phyloP scores from a whole-genome alignment of 2,329 filamentous ascomycete genomes.

The Colletotrichum spaethianum region DNA sequence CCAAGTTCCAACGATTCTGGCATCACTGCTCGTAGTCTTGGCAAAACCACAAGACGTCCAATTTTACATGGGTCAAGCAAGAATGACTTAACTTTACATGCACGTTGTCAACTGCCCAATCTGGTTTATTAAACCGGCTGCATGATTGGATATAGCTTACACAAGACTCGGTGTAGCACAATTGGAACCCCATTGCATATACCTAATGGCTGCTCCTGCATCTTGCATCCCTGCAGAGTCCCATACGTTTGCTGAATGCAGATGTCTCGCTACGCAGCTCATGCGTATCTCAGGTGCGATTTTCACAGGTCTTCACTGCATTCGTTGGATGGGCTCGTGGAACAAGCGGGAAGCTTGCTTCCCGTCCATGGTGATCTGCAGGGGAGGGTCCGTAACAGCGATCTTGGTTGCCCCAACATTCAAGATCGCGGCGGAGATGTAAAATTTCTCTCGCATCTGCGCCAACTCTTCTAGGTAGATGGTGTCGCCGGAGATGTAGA shows the following conservation, averaged over 20 bases:
- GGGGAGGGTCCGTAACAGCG: slow-evolving; percentile 46
- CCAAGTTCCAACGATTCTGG: neutral
- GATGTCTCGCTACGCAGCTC: neutral
- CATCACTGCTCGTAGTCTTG: neutral
- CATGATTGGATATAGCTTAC: neutral
- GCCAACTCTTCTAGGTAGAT: slow-evolving; percentile 59
- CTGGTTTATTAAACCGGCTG: neutral
- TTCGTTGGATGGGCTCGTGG: neutral
- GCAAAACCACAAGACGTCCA: too few species aligned
- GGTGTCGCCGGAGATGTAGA: slow-evolving; percentile 63
- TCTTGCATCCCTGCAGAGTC: neutral
- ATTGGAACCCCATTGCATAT: neutral
- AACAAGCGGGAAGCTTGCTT: too few species aligned
- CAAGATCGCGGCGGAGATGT: slow-evolving; percentile 56
- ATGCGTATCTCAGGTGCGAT: neutral
- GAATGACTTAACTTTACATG: neutral
- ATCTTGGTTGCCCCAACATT: slow-evolving; percentile 56
- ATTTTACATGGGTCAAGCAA: neutral
- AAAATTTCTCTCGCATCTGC: slow-evolving; percentile 51
- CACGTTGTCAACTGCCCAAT: neutral
- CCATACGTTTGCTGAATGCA: neutral
- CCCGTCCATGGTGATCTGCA: too few species aligned
- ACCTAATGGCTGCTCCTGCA: neutral
- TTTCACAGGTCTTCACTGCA: neutral
- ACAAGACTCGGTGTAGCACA: neutral